Evolutionary conservation across 2,329 filamentous ascomycete genomes (phyloP), one percentile per base, ranked within the genome.

Genomic region (Botrytis fragariae): DNA sequence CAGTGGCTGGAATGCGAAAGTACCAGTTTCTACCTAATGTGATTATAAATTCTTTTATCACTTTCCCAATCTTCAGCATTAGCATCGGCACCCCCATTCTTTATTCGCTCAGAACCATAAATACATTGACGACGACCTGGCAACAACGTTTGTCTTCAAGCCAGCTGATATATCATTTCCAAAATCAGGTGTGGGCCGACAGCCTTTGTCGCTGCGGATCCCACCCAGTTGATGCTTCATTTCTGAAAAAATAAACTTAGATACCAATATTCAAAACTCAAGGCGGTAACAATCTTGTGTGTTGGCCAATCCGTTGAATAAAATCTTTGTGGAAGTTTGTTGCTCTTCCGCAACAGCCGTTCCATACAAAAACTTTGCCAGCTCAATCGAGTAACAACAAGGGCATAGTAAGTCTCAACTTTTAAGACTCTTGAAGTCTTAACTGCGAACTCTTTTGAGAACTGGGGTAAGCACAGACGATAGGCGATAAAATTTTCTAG

Each of bases 381-480:
- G 45, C 12, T 67, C 35, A 29, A 39, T 9, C 12, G 51, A 57
- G 51, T 29, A 57, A 42, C 35, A 42, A 54, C 16, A 68, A 68
- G n/a, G 64, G 64, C 32, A 68, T 51, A 67, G 20, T 37, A 20
- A 59, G 29, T 59, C n/a, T 22, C 18, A n/a, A n/a, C 5, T 29
- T 18, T 57, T 57, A 32, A 57, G n/a, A n/a, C 12, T 51, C 45
- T 29, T 32, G 5, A 6, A 42, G n/a, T 29, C 51, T 57, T 37
- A 29, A 25, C 65, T 68, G 65, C 65, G 65, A 68, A 68, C 29
- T 45, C 39, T 37, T 35, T 60, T 32, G 20, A 70, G 39, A 62
- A 70, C 42, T 70, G 68, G 42, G 54, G 51, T 61, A 68, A 69
- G 65, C 65, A 69, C 35, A 69, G 65, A 67, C 44, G 35, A 51